Evolutionary conservation across 2,329 filamentous ascomycete genomes (phyloP), one percentile per base, ranked within the genome.

Genomic region (Cyphellophora europaea): DNA sequence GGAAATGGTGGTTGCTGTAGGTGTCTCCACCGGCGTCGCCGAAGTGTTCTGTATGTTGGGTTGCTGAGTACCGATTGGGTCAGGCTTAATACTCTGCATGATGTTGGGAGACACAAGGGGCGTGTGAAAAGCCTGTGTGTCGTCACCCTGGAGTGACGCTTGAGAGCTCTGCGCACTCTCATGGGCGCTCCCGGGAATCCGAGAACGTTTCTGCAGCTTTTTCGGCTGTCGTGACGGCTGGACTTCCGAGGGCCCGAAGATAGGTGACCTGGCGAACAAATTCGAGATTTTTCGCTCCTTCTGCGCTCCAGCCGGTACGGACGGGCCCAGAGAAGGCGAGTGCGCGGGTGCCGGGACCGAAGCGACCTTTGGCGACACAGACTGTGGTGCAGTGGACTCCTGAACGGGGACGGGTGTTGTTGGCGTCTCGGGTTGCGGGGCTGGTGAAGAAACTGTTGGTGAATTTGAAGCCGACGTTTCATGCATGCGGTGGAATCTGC

Each of bases 91-190:
- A 34, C 52, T 53, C 21, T 8, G 61, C 52, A 29, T 45, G 16
- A 51, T 33, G 25, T 57, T 52, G 13, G 54, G 52, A 6, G 52
- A 48, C 18, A 49, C 44, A 19, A 53, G 41, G 28, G 53, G 46
- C 21, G 58, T 52, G 34, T 51, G 51, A 25, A 59, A 48, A 16
- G 49, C 49, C 6, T 38, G 54, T 11, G 50, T 54, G 6, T 56
- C 53, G 11, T 53, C 52, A 5, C 45, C 68, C 30, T 48, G 61
- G n/a, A 93, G 65, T 5, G 88, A 95, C 11, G 82, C 75, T 5
- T 75, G 82, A 11, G 91, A 96, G 53, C 88, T 95, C 45, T 94
- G 87, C 0, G 89, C 88, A 54, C 89, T 95, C 13, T 79, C 80
- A 48, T 86, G 88, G 14, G 82, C 62, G 51, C 83, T 85, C 27